Evolutionary conservation across 1,284 basidiomycete genomes (phyloP), one percentile per base, ranked within the genome.

Genomic region (Taiwanofungus camphoratus): DNA sequence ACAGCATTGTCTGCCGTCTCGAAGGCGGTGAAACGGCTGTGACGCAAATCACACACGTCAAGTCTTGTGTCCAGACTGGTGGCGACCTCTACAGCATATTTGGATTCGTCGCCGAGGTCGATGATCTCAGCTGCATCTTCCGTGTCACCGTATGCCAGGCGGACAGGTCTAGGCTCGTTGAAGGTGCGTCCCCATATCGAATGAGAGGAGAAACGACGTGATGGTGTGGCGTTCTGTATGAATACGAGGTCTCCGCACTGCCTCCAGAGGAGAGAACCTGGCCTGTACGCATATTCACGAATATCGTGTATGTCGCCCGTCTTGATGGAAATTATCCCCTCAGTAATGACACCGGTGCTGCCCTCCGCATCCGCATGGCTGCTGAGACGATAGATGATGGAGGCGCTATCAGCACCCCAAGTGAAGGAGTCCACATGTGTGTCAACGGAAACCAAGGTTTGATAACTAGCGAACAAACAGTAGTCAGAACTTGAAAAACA

Each of bases 281-380:
- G n/a, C n/a, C n/a, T n/a, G n/a, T n/a, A n/a, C n/a, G n/a, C n/a
- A n/a, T n/a, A n/a, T n/a, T n/a, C n/a, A n/a, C n/a, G n/a, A n/a
- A n/a, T n/a, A n/a, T n/a, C 22, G 21, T 21, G 34, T 4, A 42
- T 27, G 3, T 5, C 18, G 9, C 41, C 39, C 6, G 39, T 23
- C 5, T 16, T 36, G 40, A 46, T n/a, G 18, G 24, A 20, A 9
- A 46, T 36, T 3, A 46, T 18, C 12, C 27, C 40, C 19, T 46
- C 45, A 13, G 15, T 32, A 3, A 40, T 22, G 6, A 30, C 36
- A 2, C 24, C 20, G n/a, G n/a, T 22, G 5, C 18, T 12, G 19
- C 40, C 29, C n/a, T 46, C 45, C 12, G 20, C 5, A 30, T 46
- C 45, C 18, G 40, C 18, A 30, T 46, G 45, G 21, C 5, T 26